A percentile compares a stretch with the other conserved stretches of the same genome.
phyloP scores from a whole-genome alignment of 176 grass and related monocot genomes.

The Luzula sylvatica region DNA sequence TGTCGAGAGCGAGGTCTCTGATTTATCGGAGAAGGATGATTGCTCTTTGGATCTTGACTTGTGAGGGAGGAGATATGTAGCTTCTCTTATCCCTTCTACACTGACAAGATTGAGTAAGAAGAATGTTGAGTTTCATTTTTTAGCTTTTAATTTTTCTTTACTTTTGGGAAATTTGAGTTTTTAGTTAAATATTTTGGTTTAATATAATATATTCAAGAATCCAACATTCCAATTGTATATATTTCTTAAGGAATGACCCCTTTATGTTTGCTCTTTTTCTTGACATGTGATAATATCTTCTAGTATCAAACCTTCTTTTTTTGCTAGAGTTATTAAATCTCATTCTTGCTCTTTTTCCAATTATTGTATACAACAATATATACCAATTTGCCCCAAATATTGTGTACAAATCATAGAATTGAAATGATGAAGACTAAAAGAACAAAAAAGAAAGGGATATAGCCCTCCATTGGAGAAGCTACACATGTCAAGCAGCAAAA shows the following conservation, averaged over 20 bases:
- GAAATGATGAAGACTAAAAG: background rate
- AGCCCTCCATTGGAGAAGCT: conserved; percentile 13
- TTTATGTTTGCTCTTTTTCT: background rate
- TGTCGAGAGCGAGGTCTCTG: conserved; percentile 27
- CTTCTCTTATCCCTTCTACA: background rate
- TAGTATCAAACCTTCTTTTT: background rate
- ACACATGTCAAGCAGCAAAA: conserved; percentile 22
- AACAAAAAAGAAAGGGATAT: conserved; percentile 6
- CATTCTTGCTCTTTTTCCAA: conserved; percentile 1
- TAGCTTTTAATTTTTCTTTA: conserved; percentile 8
- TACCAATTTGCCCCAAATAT: no score
- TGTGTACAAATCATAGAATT: background rate
- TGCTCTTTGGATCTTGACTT: conserved; percentile 75
- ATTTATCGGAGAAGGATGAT: conserved; percentile 37
- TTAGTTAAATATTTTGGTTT: conserved; percentile 17
- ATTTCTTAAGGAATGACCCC: background rate
- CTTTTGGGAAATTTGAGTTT: conserved; percentile 19
- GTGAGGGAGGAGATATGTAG: conserved; percentile 15
- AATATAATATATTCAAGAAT: conserved; percentile 5
- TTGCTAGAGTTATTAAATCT: conserved; percentile 1
- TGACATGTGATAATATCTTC: conserved; percentile 27
- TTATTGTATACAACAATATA: background rate
- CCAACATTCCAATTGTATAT: conserved; percentile 24
- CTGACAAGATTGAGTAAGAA: conserved; percentile 19
- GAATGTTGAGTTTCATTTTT: conserved; percentile 16